Evolutionary conservation across 371 early-diverging fungal genomes (phyloP).

Genomic region (Blakeslea trispora): DNA sequence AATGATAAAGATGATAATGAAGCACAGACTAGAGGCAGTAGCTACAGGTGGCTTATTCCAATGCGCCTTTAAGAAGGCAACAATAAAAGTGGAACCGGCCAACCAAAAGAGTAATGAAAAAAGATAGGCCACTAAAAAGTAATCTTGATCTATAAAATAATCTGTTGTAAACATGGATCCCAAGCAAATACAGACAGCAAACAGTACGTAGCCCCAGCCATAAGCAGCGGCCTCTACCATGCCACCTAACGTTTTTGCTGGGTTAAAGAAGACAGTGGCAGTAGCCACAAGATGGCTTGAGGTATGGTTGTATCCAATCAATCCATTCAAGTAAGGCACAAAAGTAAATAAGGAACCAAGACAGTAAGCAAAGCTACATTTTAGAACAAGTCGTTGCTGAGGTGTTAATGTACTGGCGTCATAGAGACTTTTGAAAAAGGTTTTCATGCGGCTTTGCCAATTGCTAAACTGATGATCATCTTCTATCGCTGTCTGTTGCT

Average conservation of each 20-base stretch:
- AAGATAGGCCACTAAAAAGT: slow-evolving; percentile 44
- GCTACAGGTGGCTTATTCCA: slow-evolving; percentile 66
- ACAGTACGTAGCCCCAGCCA: slow-evolving; percentile 57
- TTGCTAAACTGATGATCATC: slow-evolving; percentile 3
- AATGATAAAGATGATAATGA: slow-evolving; percentile 60
- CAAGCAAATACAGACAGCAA: slow-evolving; percentile 53
- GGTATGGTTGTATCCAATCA: slow-evolving; percentile 39
- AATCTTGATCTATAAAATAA: slow-evolving; percentile 54
- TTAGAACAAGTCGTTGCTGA: slow-evolving; percentile 53
- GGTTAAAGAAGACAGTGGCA: slow-evolving; percentile 70
- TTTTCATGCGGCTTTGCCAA: slow-evolving; percentile 2
- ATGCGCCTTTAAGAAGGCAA: slow-evolving; percentile 64
- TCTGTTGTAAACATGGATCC: slow-evolving; percentile 60
- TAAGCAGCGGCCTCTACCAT: slow-evolving; percentile 68
- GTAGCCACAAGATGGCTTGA: slow-evolving; percentile 68
- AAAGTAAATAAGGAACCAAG: slow-evolving; percentile 65
- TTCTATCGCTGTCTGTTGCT: slow-evolving; percentile 1
- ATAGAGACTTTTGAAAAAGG: not conserved
- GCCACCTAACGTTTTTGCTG: slow-evolving; percentile 66
- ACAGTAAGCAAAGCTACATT: slow-evolving; percentile 66
- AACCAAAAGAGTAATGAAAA: slow-evolving; percentile 59
- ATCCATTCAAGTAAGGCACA: slow-evolving; percentile 52
- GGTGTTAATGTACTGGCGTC: slow-evolving; percentile 21
- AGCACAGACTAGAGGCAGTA: slow-evolving; percentile 64
- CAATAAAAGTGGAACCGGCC: slow-evolving; percentile 58